Base-by-base conservation (phyloP, 164 flowering plant species). In the Nelumbo lutea region DNA sequence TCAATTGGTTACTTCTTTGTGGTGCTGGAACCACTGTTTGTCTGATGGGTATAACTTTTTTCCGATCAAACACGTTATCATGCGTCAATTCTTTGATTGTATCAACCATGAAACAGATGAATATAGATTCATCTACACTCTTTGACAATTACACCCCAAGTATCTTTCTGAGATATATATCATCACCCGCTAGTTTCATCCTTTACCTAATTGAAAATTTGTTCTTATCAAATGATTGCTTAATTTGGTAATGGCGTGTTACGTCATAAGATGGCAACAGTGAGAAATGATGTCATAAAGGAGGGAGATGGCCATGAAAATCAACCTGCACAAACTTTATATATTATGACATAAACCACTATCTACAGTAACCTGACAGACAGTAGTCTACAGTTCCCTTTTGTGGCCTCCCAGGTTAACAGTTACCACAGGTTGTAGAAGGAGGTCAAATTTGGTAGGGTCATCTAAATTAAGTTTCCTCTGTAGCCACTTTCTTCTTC, bases 181-280 rank as follows among this genome's bases (percentile, higher is more conserved):
- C 27, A 27, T 27, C 27, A 27, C 27, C 27, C 27, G 27, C 27
- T 27, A 27, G 27, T 0, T 27, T 27, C 27, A 27, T 27, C 27
- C 27, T 27, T 27, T 27, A 27, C 27, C 27, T 27, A 27, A 27
- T 27, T 27, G 27, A 27, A 27, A 0, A 27, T 27, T 27, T 27
- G 27, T 27, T 27, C 27, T 65, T 72, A 67, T 6, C 75, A 67
- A 67, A 67, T 46, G 61, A 45, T 72, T 71, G 64, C 40, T 42
- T 15, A 15, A 15, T 42, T 48, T 53, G 27, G 50, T 66, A 66
- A 67, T 67, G 57, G 67, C 62, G 61, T 57, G 61, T 67, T 67
- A 61, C 45, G 67, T 72, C 70, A 67, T 13, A 6, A 1, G 48
- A 15, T 39, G 44, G 10, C 55, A 66, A 52, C 59, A 60, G 39